Conservation (phyloP, 2,329 filamentous ascomycete genomes). For the Helotiales sp. region DNA sequence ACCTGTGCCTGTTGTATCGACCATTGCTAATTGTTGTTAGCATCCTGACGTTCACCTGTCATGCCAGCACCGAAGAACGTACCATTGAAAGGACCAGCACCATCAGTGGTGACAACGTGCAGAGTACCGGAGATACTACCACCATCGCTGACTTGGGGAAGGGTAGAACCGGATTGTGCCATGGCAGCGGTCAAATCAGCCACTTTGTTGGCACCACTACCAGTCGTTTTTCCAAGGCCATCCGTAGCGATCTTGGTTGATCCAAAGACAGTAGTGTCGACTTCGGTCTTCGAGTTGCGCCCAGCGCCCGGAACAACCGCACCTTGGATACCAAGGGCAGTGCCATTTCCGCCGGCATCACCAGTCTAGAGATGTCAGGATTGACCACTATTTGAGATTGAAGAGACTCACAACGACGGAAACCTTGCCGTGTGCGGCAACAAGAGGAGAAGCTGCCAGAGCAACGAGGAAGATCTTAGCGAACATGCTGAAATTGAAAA, state of each 20-base stretch:
- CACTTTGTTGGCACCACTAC: conserved; percentile 1
- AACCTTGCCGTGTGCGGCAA: conserved; percentile 52
- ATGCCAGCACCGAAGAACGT: background rate
- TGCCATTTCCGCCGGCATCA: conserved; percentile 42
- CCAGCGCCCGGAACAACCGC: conserved; percentile 42
- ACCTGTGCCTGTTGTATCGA: conserved; percentile 52
- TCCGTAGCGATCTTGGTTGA: conserved; percentile 21
- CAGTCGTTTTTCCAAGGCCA: conserved; percentile 14
- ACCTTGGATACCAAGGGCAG: conserved; percentile 42
- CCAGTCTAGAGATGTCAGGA: conserved; percentile 23
- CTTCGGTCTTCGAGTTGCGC: conserved; percentile 42
- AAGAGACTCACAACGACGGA: conserved; percentile 13
- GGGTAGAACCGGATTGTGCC: conserved; percentile 38
- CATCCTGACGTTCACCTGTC: background rate
- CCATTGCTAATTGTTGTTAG: conserved; percentile 26
- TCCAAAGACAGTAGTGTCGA: conserved; percentile 46
- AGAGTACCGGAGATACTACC: conserved; percentile 39
- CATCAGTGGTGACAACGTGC: conserved; percentile 44
- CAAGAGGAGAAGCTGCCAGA: conserved; percentile 53
- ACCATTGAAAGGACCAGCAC: conserved; percentile 40
- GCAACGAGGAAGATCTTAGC: conserved; percentile 46
- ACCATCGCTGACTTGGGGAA: conserved; percentile 41
- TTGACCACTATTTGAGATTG: background rate
- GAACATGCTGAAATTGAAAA: conserved; percentile 35
- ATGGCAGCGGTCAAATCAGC: conserved; percentile 36